These are phyloP conservation scores for Saksenaea vasiformis DNA, from an alignment of 371 early-diverging fungal genomes.

Conservation along the genomic window DNA sequence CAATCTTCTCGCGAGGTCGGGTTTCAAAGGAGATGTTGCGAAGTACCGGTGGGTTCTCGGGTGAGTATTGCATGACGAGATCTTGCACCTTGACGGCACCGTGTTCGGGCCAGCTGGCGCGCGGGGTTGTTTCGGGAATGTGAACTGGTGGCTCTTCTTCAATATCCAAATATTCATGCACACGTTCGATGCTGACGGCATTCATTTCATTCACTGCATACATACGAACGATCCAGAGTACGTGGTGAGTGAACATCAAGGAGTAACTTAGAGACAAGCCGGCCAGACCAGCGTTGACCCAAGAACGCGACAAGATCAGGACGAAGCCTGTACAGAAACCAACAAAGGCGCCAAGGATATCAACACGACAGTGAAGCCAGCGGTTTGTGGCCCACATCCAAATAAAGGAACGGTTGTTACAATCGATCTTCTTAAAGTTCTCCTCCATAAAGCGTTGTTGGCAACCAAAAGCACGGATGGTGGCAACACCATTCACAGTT, in stretches of 20 bases:
- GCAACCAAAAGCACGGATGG: conserved; percentile 41
- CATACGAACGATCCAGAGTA: conserved; percentile 42
- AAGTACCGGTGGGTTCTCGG: conserved; percentile 44
- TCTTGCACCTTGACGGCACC: conserved; percentile 46
- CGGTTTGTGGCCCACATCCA: conserved; percentile 72
- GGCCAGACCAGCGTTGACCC: conserved; percentile 42
- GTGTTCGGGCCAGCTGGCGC: conserved; percentile 54
- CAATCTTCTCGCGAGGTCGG: conserved; percentile 47
- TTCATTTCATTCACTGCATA: conserved; percentile 39
- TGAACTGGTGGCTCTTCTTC: conserved; percentile 62
- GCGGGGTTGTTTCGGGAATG: conserved; percentile 53
- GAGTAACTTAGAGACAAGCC: conserved; percentile 38
- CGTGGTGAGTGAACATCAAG: conserved; percentile 6
- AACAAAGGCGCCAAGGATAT: conserved; percentile 43
- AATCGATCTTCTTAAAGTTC: conserved; percentile 47
- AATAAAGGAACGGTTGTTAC: conserved; percentile 69
- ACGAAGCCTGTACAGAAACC: conserved; percentile 39
- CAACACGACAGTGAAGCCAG: conserved; percentile 51
- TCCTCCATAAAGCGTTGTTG: conserved; percentile 53
- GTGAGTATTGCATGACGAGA: conserved; percentile 41
- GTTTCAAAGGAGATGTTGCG: conserved; percentile 45
- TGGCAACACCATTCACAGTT: conserved; percentile 18
- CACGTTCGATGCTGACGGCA: conserved; percentile 63
- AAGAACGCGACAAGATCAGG: conserved; percentile 21
- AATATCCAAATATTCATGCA: conserved; percentile 59